Base-by-base conservation (phyloP, 108 stramenopile genomes). In the Epipyxis sp. region DNA sequence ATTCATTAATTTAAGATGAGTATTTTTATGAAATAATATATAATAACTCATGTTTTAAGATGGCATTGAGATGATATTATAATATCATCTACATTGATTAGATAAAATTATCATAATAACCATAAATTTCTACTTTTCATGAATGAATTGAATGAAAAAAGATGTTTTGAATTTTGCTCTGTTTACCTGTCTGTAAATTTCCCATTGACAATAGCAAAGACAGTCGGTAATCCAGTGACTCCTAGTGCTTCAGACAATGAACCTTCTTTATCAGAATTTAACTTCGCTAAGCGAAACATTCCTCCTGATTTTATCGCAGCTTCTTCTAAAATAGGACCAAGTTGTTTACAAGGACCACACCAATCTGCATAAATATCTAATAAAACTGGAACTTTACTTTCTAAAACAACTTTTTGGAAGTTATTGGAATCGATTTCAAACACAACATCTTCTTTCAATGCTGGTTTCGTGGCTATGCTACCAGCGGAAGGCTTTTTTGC, bases 211-310 rank as follows among this genome's bases (percentile, higher is more conserved):
- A 94, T 79, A 25, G 89, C 94, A 86, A 90, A 94, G 0, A 94
- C 88, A 3, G 91, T 91, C 1, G 94, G 94, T 3, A 94, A 69
- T 3, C 90, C 87, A 40, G 87, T 91, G 43, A 94, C 91, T 37
- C 91, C 90, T 59, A 94, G 83, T 0, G 91, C 90, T 0, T 79
- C 71, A 74, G 85, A 86, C 16, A 91, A 79, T 32, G 85, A 83
- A 25, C 88, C 76, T 72, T 93, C 92, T 58, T 90, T 86, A 77
- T 93, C 92, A 20, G 92, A 89, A 59, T 94, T 91, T 50, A 94
- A 74, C 83, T 94, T 94, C 62, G 91, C 90, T 20, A 94, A 74
- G 27, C 91, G 92, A 43, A 94, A 87, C 71, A 84, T 77, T 0
- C 94, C 94, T 34, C 91, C 92, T 0, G 87, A 80, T 65, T 91